Conservation (phyloP, 1,284 basidiomycete genomes). For the Leccinum holopus region DNA sequence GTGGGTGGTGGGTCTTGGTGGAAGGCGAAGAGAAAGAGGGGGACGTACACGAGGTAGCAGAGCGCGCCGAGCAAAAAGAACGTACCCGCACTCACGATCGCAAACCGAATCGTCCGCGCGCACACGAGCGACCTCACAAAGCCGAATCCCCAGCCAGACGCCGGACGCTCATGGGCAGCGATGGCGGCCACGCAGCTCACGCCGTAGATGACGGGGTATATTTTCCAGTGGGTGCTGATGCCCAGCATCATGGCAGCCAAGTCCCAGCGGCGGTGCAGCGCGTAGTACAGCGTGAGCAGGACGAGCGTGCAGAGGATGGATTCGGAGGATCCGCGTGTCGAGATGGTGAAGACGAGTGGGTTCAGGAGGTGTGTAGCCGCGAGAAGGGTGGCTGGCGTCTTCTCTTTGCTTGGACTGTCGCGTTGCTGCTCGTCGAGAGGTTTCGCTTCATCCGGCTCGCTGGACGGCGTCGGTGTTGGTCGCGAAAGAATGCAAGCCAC, state of each 20-base stretch:
- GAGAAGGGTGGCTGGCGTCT: conserved; percentile 48
- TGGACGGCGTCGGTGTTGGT: not conserved
- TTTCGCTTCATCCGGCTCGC: conserved; percentile 8
- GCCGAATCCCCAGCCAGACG: conserved; percentile 25
- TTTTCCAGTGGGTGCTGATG: conserved; percentile 88
- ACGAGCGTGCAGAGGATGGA: conserved; percentile 83
- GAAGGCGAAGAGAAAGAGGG: not conserved
- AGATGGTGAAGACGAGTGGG: conserved; percentile 94
- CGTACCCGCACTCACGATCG: conserved; percentile 61
- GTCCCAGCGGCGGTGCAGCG: conserved; percentile 54
- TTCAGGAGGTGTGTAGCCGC: conserved; percentile 79
- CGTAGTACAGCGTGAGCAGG: conserved; percentile 67
- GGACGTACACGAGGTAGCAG: conserved; percentile 78
- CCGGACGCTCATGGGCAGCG: conserved; percentile 32
- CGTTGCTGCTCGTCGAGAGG: conserved; percentile 19
- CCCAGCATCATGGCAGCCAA: conserved; percentile 72
- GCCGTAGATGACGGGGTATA: conserved; percentile 93
- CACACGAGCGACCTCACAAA: conserved; percentile 51
- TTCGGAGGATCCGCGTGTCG: conserved; percentile 95
- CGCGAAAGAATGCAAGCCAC: conserved; percentile 44
- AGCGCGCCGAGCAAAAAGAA: conserved; percentile 64
- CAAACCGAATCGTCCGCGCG: conserved; percentile 64
- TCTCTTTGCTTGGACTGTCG: not conserved
- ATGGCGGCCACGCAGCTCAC: conserved; percentile 73
- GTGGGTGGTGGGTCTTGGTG: conserved; percentile 3